Evolutionary conservation across 306 rosid species (phyloP).

Genomic region (cucumber (Cucumis sativus)): DNA sequence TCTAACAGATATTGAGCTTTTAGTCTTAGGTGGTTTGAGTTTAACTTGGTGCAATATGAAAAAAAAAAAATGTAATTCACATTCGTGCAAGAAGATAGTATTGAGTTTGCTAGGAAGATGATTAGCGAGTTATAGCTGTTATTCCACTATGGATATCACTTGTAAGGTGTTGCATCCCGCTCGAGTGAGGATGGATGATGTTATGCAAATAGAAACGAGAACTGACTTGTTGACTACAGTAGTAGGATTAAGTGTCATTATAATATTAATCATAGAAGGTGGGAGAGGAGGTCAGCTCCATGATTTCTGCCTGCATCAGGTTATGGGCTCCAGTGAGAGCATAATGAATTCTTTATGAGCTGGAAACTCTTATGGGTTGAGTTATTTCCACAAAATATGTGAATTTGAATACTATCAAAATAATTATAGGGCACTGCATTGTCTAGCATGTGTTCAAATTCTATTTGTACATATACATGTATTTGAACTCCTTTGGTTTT

Average conservation of each 20-base stretch:
- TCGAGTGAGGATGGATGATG: neutral
- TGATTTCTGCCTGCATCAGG: neutral
- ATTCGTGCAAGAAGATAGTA: neutral
- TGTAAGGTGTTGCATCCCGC: neutral
- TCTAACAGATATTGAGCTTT: neutral
- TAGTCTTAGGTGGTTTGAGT: neutral
- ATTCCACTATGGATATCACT: neutral
- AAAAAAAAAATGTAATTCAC: too few species aligned
- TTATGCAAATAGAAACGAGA: neutral
- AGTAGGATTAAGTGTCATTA: neutral
- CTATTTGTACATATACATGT: neutral
- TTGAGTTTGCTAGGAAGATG: neutral
- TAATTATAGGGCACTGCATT: neutral
- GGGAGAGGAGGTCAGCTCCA: neutral
- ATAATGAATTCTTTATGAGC: neutral
- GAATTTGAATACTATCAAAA: neutral
- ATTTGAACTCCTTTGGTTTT: slow-evolving; percentile 7
- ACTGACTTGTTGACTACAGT: neutral
- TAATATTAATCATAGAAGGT: neutral
- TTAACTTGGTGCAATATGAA: neutral
- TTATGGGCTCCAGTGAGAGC: neutral
- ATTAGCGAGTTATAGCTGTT: neutral
- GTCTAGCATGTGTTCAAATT: neutral
- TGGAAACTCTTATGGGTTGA: neutral
- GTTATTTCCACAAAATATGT: neutral